phyloP scores from a whole-genome alignment of 495 filamentous ascomycete species.

The Articulospora tetracladia region DNA sequence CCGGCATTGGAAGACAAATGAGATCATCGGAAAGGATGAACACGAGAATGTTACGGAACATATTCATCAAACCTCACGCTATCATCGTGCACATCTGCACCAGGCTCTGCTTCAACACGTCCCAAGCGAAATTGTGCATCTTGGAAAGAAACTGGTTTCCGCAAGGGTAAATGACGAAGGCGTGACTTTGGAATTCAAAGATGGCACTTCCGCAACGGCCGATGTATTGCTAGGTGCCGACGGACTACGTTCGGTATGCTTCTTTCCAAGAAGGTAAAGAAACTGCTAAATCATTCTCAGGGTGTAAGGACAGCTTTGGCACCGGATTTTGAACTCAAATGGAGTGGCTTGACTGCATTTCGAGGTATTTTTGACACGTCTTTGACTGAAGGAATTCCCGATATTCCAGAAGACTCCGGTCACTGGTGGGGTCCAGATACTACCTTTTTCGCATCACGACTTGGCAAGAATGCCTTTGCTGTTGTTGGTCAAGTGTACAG shows the following conservation, averaged over 20 bases:
- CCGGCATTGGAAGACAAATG: slow-evolving; percentile 41
- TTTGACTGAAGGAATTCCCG: slow-evolving; percentile 34
- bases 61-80: slow-evolving; percentile 42
- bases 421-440: slow-evolving; percentile 47
- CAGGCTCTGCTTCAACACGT: slow-evolving; percentile 39
- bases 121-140: slow-evolving; percentile 27
- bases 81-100: slow-evolving; percentile 44
- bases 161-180: slow-evolving; percentile 16
- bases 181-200: slow-evolving; percentile 26
- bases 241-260: slow-evolving; percentile 27
- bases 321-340: slow-evolving; percentile 36
- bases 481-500: slow-evolving; percentile 41
- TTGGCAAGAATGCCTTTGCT: slow-evolving; percentile 39
- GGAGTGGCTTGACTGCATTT: slow-evolving; percentile 43
- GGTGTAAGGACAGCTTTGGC: slow-evolving; percentile 33
- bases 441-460: slow-evolving; percentile 42
- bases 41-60: slow-evolving; percentile 33
- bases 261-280: neutral
- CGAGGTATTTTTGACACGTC: slow-evolving; percentile 42
- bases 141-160: slow-evolving; percentile 24
- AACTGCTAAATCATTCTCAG: neutral
- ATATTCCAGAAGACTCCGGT: slow-evolving; percentile 40
- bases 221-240: slow-evolving; percentile 33
- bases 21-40: slow-evolving; percentile 38
- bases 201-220: slow-evolving; percentile 25